Evolutionary conservation across 1,139 yeast species (phyloP).

Genomic region (Protomyces gravidus): DNA sequence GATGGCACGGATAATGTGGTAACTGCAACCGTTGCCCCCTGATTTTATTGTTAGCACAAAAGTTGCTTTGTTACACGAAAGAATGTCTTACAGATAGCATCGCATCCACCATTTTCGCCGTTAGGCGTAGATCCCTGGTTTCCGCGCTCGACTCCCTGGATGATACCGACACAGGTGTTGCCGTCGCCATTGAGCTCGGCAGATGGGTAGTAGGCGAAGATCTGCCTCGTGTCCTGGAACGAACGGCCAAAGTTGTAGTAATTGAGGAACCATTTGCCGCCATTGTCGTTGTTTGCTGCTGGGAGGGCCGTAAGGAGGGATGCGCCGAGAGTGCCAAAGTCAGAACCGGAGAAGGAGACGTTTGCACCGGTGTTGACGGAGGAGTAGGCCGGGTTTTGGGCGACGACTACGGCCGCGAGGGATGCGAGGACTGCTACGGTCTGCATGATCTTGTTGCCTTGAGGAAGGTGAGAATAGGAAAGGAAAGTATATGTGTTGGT

Average conservation of each 20-base stretch:
- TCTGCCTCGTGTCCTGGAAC: slow-evolving; percentile 13
- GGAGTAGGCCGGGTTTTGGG: slow-evolving; percentile 19
- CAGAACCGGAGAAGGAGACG: slow-evolving; percentile 26
- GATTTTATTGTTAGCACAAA: background rate
- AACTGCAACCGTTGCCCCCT: slow-evolving; percentile 25
- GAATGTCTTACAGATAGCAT: slow-evolving; percentile 3
- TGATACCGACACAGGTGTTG: slow-evolving; percentile 24
- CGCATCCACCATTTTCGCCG: slow-evolving; percentile 27
- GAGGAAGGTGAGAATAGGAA: too few relatives aligned
- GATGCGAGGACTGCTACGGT: background rate
- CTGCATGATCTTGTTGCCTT: background rate
- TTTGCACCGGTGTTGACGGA: slow-evolving; percentile 12
- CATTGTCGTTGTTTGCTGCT: slow-evolving; percentile 10
- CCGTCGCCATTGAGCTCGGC: slow-evolving; percentile 12
- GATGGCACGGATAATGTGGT: slow-evolving; percentile 21
- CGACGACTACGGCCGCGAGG: slow-evolving; percentile 11
- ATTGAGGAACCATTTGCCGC: slow-evolving; percentile 25
- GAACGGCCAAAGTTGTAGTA: slow-evolving; percentile 27
- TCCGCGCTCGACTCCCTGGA: slow-evolving; percentile 18
- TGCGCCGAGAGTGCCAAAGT: slow-evolving; percentile 18
- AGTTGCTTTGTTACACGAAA: background rate
- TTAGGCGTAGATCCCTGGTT: slow-evolving; percentile 19
- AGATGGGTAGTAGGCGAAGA: slow-evolving; percentile 26
- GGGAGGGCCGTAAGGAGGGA: slow-evolving; percentile 18
- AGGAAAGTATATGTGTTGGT: too few relatives aligned